phyloP scores from a whole-genome alignment of 306 rosid species.

The Herpetospermum pedunculosum region DNA sequence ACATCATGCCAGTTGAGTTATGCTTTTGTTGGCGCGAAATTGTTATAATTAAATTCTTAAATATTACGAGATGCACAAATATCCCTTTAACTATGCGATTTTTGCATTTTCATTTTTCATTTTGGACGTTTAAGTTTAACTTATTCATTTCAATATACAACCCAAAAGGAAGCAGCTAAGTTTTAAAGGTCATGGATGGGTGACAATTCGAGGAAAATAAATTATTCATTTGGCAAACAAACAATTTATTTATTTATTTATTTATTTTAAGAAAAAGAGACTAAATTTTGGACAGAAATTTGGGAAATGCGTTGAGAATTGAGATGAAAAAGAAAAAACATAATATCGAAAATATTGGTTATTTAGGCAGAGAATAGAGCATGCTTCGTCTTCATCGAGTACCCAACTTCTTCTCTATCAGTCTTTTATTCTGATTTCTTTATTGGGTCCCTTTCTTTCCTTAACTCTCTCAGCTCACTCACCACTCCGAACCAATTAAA shows the following conservation, averaged over 20 bases:
- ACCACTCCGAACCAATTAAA: background rate
- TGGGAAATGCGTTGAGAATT: background rate
- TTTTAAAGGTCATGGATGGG: background rate
- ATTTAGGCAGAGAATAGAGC: conserved; percentile 4
- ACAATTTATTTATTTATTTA: too few species aligned
- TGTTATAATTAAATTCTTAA: too few species aligned
- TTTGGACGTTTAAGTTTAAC: background rate
- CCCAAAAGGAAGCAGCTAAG: background rate
- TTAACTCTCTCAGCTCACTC: conserved; percentile 6
- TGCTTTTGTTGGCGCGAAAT: too few species aligned
- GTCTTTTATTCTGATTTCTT: conserved; percentile 12
- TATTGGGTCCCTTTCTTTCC: conserved; percentile 19
- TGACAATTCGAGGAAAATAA: background rate
- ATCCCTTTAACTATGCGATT: too few species aligned
- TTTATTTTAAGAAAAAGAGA: background rate
- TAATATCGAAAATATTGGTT: background rate
- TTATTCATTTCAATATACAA: background rate
- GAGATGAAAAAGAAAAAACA: background rate
- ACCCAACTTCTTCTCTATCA: conserved; percentile 12
- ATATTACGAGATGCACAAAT: too few species aligned
- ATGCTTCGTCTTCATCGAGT: conserved; percentile 2
- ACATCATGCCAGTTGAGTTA: too few species aligned
- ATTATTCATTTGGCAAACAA: background rate
- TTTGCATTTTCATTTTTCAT: background rate
- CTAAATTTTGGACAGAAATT: background rate